A percentile compares a stretch with the other conserved stretches of the same genome.
Evolutionary conservation across 2,329 filamentous ascomycete genomes (phyloP).

Genomic region (Aspergillus neotritici): DNA sequence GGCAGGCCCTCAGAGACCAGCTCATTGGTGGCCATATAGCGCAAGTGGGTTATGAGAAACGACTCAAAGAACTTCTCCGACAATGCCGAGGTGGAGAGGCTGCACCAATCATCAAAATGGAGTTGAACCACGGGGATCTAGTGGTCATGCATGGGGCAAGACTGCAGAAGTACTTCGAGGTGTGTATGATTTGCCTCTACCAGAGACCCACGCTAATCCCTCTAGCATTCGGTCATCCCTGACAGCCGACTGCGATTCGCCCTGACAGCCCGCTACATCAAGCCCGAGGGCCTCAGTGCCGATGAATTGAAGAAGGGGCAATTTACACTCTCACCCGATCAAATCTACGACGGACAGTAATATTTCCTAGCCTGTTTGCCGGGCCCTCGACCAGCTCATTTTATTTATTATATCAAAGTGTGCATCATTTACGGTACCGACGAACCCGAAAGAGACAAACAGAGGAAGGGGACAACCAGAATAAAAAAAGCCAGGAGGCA

Average conservation of each 20-base stretch:
- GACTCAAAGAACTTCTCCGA: conserved; percentile 23
- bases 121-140: conserved; percentile 52
- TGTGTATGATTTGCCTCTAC: conserved; percentile 12
- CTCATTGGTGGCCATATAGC: conserved; percentile 17
- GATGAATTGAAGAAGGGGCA: conserved; percentile 24
- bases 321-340: conserved; percentile 19
- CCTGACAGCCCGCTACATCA: conserved; percentile 32
- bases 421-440: neutral
- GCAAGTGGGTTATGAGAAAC: conserved; percentile 16
- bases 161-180: conserved; percentile 53
- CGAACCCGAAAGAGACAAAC: too few species aligned
- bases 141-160: conserved; percentile 53
- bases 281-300: conserved; percentile 17
- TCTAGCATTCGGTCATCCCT: conserved; percentile 28
- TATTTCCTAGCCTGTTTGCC: neutral
- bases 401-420: neutral
- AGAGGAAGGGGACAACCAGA: too few species aligned
- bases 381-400: too few species aligned
- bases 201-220: neutral
- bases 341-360: conserved; percentile 29
- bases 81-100: conserved; percentile 21
- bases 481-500: too few species aligned
- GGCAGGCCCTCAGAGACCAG: conserved; percentile 19
- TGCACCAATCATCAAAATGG: conserved; percentile 38
- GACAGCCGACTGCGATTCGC: conserved; percentile 32